phyloP scores from a whole-genome alignment of 2,329 filamentous ascomycete species.

The Aphanoascus verrucosus region DNA sequence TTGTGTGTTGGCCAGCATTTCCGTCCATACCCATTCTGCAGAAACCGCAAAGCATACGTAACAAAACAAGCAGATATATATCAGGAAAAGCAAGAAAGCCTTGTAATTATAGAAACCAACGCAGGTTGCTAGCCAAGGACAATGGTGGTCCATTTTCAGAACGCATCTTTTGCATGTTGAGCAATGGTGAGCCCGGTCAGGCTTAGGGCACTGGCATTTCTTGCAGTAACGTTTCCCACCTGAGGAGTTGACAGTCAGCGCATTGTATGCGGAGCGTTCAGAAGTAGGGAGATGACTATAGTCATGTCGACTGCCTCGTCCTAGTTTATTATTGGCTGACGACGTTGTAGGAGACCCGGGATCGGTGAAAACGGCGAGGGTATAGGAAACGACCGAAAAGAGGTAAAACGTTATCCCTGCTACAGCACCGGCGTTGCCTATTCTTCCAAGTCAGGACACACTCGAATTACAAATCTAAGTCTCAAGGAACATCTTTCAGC shows the following conservation, averaged over 20 bases:
- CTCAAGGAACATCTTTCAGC: neutral
- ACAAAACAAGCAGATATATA: conserved; percentile 81
- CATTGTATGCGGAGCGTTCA: conserved; percentile 52
- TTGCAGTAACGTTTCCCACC: conserved; percentile 88
- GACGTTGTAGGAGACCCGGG: conserved; percentile 56
- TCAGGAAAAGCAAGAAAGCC: conserved; percentile 80
- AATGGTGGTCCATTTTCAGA: conserved; percentile 99
- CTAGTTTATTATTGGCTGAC: conserved; percentile 11
- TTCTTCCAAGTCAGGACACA: neutral
- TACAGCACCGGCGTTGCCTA: conserved; percentile 35
- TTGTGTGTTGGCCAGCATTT: conserved; percentile 60
- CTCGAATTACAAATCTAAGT: conserved; percentile 8
- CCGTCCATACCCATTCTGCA: conserved; percentile 70
- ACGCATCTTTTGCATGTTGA: conserved; percentile 89
- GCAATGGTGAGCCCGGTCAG: conserved; percentile 93
- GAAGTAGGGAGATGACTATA: conserved; percentile 76
- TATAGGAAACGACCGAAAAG: conserved; percentile 81
- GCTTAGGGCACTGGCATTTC: conserved; percentile 90
- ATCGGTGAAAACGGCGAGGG: conserved; percentile 81
- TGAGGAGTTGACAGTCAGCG: conserved; percentile 84
- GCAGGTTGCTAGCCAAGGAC: conserved; percentile 93
- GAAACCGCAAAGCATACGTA: conserved; percentile 69
- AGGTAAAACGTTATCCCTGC: conserved; percentile 58
- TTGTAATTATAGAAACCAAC: conserved; percentile 94
- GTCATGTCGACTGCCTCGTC: conserved; percentile 26